Evolutionary conservation across 805 yeast species (phyloP).

Genomic region (Saccharomycopsis sp.): DNA sequence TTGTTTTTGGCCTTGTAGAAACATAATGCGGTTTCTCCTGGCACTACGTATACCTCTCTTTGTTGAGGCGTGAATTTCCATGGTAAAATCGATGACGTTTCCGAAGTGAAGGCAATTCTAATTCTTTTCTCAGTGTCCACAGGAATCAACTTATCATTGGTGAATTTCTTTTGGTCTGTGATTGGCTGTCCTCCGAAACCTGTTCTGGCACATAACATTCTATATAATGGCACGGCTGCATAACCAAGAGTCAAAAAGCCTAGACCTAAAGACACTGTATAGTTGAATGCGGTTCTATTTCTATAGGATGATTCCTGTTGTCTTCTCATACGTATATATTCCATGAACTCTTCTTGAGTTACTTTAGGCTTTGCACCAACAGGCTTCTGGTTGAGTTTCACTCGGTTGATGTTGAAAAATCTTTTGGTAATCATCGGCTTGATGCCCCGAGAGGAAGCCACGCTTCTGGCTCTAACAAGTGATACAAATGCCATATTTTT

Average conservation of each 20-base stretch:
- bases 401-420: not conserved
- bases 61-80: conserved; percentile 96
- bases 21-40: conserved; percentile 97
- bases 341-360: conserved; percentile 15
- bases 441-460: not conserved
- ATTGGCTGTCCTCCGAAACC: conserved; percentile 97
- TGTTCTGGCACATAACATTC: conserved; percentile 88
- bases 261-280: conserved; percentile 26
- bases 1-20: conserved; percentile 87
- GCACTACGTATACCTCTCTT: conserved; percentile 83
- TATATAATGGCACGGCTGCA: conserved; percentile 87
- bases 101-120: conserved; percentile 82
- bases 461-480: not conserved
- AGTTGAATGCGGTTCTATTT: conserved; percentile 18
- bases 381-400: not conserved
- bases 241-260: conserved; percentile 73
- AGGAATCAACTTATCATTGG: conserved; percentile 82
- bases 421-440: not conserved
- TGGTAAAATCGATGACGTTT: conserved; percentile 82
- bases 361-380: not conserved
- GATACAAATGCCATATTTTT: not conserved
- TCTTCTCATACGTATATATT: conserved; percentile 14
- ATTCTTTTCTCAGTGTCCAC: conserved; percentile 80
- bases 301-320: conserved; percentile 2
- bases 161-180: conserved; percentile 72